A percentile compares a stretch with the other conserved stretches of the same genome.
These are phyloP conservation scores for Kuraishia hungarica DNA, from an alignment of 805 yeast species.

Conservation along the genomic window DNA sequence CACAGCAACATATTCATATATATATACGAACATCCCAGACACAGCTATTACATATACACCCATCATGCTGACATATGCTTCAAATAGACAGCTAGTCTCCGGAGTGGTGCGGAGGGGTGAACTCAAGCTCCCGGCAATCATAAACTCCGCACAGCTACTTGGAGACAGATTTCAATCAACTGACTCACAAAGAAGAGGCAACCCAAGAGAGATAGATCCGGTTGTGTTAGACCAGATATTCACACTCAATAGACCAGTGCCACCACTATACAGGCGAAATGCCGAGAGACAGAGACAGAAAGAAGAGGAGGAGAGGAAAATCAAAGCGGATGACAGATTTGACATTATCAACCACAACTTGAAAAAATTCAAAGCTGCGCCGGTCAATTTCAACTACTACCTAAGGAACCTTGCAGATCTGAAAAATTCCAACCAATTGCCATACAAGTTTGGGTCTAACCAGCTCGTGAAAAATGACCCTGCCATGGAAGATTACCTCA, in stretches of 20 bases:
- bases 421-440: slow-evolving; percentile 33
- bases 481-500: slow-evolving; percentile 34
- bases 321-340: slow-evolving; percentile 12
- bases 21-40: neutral
- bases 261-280: slow-evolving; percentile 1
- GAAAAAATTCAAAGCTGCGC: slow-evolving; percentile 19
- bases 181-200: neutral
- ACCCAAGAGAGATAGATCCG: slow-evolving; percentile 15
- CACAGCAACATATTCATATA: too few species aligned
- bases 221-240: slow-evolving; percentile 20
- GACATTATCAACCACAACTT: slow-evolving; percentile 18
- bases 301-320: neutral
- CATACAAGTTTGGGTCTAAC: slow-evolving; percentile 50
- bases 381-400: slow-evolving; percentile 26
- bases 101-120: neutral
- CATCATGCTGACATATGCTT: neutral
- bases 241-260: slow-evolving; percentile 16
- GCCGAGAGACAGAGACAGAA: neutral
- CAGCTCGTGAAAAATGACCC: slow-evolving; percentile 40
- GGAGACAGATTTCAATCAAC: neutral
- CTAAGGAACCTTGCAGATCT: slow-evolving; percentile 20
- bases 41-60: neutral
- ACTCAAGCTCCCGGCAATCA: neutral
- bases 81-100: neutral
- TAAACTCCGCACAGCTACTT: neutral